Conservation (phyloP, 2,329 filamentous ascomycete genomes). For the Rugonectria rugulosa region DNA sequence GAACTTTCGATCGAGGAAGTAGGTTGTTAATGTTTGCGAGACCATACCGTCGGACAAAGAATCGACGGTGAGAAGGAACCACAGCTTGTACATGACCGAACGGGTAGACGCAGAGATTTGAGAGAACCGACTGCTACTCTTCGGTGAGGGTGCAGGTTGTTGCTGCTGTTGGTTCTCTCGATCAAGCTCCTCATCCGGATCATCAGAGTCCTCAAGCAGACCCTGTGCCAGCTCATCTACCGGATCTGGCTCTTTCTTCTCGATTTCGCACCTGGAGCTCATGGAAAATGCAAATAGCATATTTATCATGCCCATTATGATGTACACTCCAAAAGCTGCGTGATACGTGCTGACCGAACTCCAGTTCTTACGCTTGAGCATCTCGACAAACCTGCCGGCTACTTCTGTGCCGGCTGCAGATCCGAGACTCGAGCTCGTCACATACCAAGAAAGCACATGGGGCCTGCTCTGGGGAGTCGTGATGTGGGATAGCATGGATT, state of each 20-base stretch:
- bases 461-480: conserved; percentile 61
- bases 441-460: conserved; percentile 74
- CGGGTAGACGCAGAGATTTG: conserved; percentile 66
- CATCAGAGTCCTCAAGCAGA: conserved; percentile 33
- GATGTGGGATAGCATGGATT: conserved; percentile 68
- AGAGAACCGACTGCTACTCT: conserved; percentile 50
- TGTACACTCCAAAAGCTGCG: conserved; percentile 65
- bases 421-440: conserved; percentile 63
- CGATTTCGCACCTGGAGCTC: conserved; percentile 60
- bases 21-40: conserved; percentile 63
- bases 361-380: conserved; percentile 57
- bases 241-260: conserved; percentile 30
- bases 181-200: conserved; percentile 21
- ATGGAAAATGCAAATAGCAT: conserved; percentile 54
- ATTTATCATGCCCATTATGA: conserved; percentile 62
- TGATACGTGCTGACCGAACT: conserved; percentile 61
- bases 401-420: conserved; percentile 61
- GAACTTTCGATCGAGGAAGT: conserved; percentile 66
- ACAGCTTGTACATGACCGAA: conserved; percentile 68
- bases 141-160: conserved; percentile 25
- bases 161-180: conserved; percentile 15
- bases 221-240: conserved; percentile 33
- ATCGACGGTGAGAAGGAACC: conserved; percentile 70
- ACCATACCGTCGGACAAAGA: conserved; percentile 72
- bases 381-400: conserved; percentile 59